These are phyloP conservation scores for Fagopyrum tataricum DNA, from an alignment of 148 eudicot genomes.

Conservation along the genomic window DNA sequence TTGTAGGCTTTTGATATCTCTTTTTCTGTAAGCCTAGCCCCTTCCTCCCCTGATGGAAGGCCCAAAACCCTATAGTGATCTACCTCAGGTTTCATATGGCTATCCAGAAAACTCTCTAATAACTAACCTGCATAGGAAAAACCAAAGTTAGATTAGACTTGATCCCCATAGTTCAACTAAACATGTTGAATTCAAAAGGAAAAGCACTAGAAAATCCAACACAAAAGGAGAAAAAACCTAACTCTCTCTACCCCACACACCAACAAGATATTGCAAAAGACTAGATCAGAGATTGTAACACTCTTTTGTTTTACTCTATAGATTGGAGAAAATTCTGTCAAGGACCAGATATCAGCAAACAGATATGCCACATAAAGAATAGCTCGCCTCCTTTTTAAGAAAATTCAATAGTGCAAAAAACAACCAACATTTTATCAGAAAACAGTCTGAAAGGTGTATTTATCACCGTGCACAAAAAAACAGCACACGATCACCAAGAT, in stretches of 20 bases:
- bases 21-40: constrained; percentile 33
- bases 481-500: no score
- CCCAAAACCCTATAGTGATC: constrained; percentile 60
- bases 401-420: no score
- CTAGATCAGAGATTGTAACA: background rate
- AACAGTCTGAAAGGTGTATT: no score
- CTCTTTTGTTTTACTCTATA: background rate
- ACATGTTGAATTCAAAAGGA: background rate
- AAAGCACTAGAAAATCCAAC: background rate
- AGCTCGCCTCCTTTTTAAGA: no score
- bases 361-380: no score
- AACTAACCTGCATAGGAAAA: background rate
- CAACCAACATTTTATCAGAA: no score
- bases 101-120: background rate
- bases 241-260: background rate
- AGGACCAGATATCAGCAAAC: no score
- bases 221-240: background rate
- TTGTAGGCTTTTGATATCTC: constrained; percentile 60
- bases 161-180: background rate
- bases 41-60: constrained; percentile 59
- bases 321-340: no score
- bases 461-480: no score
- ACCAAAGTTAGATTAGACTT: background rate
- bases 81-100: constrained; percentile 37
- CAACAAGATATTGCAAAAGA: background rate